Base-by-base conservation (phyloP, 202 grass and related monocot genomes). In the Musa balbisiana region DNA sequence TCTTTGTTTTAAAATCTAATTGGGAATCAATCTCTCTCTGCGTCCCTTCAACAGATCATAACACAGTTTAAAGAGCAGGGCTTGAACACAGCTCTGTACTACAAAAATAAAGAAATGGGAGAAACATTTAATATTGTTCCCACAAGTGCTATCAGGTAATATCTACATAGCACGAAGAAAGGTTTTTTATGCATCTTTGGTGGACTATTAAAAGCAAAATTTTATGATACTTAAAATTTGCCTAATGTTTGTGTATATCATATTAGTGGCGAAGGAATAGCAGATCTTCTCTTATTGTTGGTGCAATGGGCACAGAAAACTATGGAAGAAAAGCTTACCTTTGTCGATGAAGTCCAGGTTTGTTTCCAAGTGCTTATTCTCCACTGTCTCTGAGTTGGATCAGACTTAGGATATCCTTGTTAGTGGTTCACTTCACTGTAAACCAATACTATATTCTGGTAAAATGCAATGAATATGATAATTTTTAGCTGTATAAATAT, bases 271-370 rank as follows among this genome's bases (percentile, higher is more conserved):
- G 93, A 97, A 89, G 93, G 93, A 59, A 97, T 97, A 85, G 88
- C 93, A 22, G 90, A 97, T 93, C 81, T 97, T 71, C 88, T 97
- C 78, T 85, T 97, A 55, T 83, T 97, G 66, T 83, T 97, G 83
- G 90, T 97, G 52, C 90, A 97, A 86, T 97, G 93, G 93, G 83
- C 93, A 59, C 93, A 97, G 67, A 97, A 89, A 73, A 97, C 86
- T 8, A 93, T 97, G 93, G 90, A 93, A 93, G 90, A 93, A 49
- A 97, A 86, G 78, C 86, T 97, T 80, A 93, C 90, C 21, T 97
- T 82, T 79, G 86, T 93, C 81, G 86, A 97, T 76, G 88, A 97
- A 97, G 93, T 97, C 43, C 93, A 97, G 90, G 93, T 97, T 54
- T 56, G 85, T 60, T 73, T 21, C 16, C 14, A 58, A 67, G 9